Evolutionary conservation across 2,329 filamentous ascomycete species (phyloP).

Genomic region (Paracamarosporium sp.): DNA sequence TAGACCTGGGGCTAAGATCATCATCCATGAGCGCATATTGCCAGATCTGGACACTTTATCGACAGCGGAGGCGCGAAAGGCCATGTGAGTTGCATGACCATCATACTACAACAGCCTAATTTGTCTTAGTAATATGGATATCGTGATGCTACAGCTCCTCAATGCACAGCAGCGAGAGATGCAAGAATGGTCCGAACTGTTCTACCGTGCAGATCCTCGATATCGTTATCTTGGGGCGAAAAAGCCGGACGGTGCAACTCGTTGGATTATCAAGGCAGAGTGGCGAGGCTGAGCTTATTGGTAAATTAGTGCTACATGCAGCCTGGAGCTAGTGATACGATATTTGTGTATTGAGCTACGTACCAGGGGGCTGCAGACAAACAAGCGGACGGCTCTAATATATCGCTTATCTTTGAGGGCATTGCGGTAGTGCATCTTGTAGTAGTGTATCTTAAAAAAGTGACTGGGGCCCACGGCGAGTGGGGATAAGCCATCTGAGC

Average conservation of each 20-base stretch:
- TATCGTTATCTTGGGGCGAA: constrained; percentile 12
- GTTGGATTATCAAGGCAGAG: constrained; percentile 19
- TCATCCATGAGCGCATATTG: constrained; percentile 19
- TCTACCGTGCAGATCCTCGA: constrained; percentile 13
- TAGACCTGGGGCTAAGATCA: neutral
- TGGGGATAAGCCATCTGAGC: too few relatives aligned
- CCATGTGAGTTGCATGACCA: constrained; percentile 10
- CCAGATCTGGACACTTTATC: constrained; percentile 10
- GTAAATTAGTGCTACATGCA: too few relatives aligned
- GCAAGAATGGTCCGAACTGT: constrained; percentile 17
- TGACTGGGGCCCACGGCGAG: too few relatives aligned
- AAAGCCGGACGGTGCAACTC: constrained; percentile 9
- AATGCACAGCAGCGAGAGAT: constrained; percentile 18
- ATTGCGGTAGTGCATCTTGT: too few relatives aligned
- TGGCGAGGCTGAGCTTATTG: constrained; percentile 14
- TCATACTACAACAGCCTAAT: neutral
- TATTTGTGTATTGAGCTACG: too few relatives aligned
- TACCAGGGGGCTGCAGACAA: too few relatives aligned
- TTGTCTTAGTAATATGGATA: constrained; percentile 17
- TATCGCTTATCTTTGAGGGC: too few relatives aligned
- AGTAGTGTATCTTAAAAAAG: too few relatives aligned
- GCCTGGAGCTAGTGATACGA: too few relatives aligned
- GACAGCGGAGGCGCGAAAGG: constrained; percentile 9
- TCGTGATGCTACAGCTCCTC: constrained; percentile 21
- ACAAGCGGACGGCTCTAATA: too few relatives aligned